These are phyloP conservation scores for Ogataea ganodermae DNA, from an alignment of 805 yeast genomes.

Conservation along the genomic window DNA sequence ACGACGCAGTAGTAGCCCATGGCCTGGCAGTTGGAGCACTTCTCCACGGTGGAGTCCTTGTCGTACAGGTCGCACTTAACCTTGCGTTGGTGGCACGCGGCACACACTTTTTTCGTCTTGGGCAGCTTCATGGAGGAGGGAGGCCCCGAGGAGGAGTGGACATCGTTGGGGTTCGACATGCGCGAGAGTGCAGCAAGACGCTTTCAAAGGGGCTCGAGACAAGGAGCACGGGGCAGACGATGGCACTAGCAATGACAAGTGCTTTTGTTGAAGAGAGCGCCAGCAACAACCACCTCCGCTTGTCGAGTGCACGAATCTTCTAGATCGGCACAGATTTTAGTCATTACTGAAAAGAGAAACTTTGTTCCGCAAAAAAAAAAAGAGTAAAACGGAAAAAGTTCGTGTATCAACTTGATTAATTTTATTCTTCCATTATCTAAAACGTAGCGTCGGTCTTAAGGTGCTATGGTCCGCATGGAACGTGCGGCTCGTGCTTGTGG, in stretches of 20 bases:
- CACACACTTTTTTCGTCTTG: slow-evolving; percentile 66
- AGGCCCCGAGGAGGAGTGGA: background rate
- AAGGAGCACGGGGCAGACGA: too few relatives aligned
- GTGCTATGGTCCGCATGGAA: background rate
- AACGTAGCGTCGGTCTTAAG: slow-evolving; percentile 1
- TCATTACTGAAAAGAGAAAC: slow-evolving; percentile 3
- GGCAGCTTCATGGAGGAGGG: slow-evolving; percentile 44
- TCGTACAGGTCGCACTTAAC: slow-evolving; percentile 66
- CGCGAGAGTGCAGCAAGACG: background rate
- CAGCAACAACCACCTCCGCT: background rate
- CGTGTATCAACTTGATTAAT: background rate
- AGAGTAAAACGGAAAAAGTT: background rate
- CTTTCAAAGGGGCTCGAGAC: too few relatives aligned
- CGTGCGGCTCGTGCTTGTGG: background rate
- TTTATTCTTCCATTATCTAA: slow-evolving; percentile 5
- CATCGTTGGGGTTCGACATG: background rate
- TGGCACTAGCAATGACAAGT: too few relatives aligned
- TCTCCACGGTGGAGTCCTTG: slow-evolving; percentile 39
- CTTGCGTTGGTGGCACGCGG: slow-evolving; percentile 68
- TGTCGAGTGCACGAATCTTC: background rate
- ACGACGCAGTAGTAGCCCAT: slow-evolving; percentile 68
- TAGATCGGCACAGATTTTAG: background rate
- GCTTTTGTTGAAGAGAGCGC: background rate
- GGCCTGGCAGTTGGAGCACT: slow-evolving; percentile 65
- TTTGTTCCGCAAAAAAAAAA: slow-evolving; percentile 2